Conservation (phyloP, 805 yeast genomes). For the Candida mattraensis region DNA sequence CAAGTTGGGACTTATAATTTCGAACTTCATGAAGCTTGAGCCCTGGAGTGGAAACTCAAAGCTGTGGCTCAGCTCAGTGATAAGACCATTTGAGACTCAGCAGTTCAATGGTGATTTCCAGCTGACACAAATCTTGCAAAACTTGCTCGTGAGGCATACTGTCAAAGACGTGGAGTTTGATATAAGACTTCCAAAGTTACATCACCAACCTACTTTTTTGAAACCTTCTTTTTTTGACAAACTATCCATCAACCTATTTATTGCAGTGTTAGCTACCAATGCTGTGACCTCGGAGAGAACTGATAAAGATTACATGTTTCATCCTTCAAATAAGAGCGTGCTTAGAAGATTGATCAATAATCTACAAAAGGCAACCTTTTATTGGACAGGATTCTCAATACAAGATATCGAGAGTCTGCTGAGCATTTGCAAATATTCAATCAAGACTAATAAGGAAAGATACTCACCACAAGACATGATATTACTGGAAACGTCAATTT, state of each 20-base stretch:
- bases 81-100: slow-evolving; percentile 47
- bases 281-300: slow-evolving; percentile 71
- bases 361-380: slow-evolving; percentile 65
- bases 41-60: slow-evolving; percentile 53
- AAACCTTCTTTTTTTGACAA: slow-evolving; percentile 63
- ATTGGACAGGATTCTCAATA: slow-evolving; percentile 72
- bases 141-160: slow-evolving; percentile 57
- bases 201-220: slow-evolving; percentile 57
- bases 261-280: slow-evolving; percentile 67
- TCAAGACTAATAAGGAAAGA: slow-evolving; percentile 34
- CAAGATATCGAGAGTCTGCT: slow-evolving; percentile 56
- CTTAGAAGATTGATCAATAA: slow-evolving; percentile 58
- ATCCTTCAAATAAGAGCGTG: slow-evolving; percentile 54
- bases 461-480: slow-evolving; percentile 40
- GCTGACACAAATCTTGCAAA: slow-evolving; percentile 42
- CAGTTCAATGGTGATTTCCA: slow-evolving; percentile 42
- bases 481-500: slow-evolving; percentile 45
- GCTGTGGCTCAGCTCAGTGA: slow-evolving; percentile 46
- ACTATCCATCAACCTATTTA: slow-evolving; percentile 60
- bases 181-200: slow-evolving; percentile 55
- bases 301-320: slow-evolving; percentile 72
- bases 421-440: slow-evolving; percentile 45
- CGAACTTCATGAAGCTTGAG: slow-evolving; percentile 54
- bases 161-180: slow-evolving; percentile 55
- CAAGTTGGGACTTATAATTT: slow-evolving; percentile 52